Percentiles rank a stretch among this genome's conserved stretches.
phyloP scores from a whole-genome alignment of 192 early-diverging fungal species.

The Obelidium mucronatum region DNA sequence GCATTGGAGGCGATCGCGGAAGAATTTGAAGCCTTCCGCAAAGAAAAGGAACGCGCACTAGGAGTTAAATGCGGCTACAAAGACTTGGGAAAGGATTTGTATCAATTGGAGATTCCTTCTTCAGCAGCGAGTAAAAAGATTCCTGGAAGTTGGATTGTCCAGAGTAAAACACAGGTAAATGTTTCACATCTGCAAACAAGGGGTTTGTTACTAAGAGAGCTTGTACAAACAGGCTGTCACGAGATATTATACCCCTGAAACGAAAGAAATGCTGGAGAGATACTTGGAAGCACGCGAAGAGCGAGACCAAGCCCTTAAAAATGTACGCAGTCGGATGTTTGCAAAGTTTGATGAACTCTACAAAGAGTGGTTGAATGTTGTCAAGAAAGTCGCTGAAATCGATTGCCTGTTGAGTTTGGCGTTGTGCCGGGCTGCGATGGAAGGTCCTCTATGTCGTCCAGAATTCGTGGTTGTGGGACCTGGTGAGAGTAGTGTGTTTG shows the following conservation, averaged over 20 bases:
- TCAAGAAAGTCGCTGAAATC: conserved; percentile 80
- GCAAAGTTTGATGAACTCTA: conserved; percentile 85
- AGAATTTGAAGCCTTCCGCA: conserved; percentile 72
- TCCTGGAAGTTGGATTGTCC: conserved; percentile 75
- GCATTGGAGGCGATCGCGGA: conserved; percentile 66
- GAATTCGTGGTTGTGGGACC: conserved; percentile 69
- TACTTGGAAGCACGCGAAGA: conserved; percentile 85
- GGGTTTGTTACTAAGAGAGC: neutral
- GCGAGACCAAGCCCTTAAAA: conserved; percentile 75
- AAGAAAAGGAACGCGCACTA: conserved; percentile 68
- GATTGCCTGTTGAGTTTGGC: conserved; percentile 87
- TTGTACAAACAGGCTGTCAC: conserved; percentile 59
- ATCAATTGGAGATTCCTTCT: conserved; percentile 89
- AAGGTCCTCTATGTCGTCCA: conserved; percentile 86
- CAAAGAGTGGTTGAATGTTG: conserved; percentile 70
- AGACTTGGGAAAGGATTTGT: conserved; percentile 94
- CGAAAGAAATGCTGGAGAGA: conserved; percentile 70
- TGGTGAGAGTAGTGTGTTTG: conserved; percentile 63
- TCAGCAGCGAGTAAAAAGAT: conserved; percentile 62
- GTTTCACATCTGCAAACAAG: neutral
- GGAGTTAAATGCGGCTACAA: conserved; percentile 77
- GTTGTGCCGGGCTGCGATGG: conserved; percentile 53
- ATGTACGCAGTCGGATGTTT: conserved; percentile 79
- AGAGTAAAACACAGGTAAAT: conserved; percentile 80
- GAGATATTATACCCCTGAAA: conserved; percentile 82